Base-by-base conservation (phyloP, 2,329 filamentous ascomycete species). In the Colletotrichum agaves region DNA sequence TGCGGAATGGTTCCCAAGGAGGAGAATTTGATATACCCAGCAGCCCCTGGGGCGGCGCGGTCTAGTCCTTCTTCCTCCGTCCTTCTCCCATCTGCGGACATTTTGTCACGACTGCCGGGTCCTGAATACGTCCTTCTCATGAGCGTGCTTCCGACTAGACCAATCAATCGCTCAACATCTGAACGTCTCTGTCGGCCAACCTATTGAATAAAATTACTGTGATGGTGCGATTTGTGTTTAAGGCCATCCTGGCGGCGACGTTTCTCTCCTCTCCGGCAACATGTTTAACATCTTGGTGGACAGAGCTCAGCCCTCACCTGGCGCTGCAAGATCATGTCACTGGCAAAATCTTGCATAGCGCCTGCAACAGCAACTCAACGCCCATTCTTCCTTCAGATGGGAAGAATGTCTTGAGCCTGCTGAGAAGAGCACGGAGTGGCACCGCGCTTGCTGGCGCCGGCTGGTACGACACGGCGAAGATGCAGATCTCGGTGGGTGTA, bases 211-310 rank as follows among this genome's bases (percentile, higher is more conserved):
- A 17, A 5, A 2, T 19, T 19, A 8, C 17, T 15, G 37, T 3
- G 4, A 67, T 58, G 60, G 11, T 23, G 43, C 35, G 35, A 13
- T 13, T 31, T 17, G 19, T 23, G 4, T 52, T 52, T 19, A 44
- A 4, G 6, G 5, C 12, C n/a, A 12, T 69, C 37, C 53, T 69
- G 15, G 50, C 33, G 49, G 33, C 19, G 27, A 12, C 37, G 49
- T 21, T 57, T 8, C 50, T 67, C 8, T 13, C 27, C 23, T 33
- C 62, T 4, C 73, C 39, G 70, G 79, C 53, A 75, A 75, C 37
- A 74, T 67, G 66, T 35, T 19, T 81, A 6, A 73, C 77, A 5
- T 77, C 78, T 1, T 82, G 79, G 79, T 79, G 72, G 73, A 78
- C 72, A 1, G 70, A 70, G 3, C 67, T 74, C 44, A 78, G 74